Conservation (phyloP, 78 protist species). For the Goniomonas avonlea region DNA sequence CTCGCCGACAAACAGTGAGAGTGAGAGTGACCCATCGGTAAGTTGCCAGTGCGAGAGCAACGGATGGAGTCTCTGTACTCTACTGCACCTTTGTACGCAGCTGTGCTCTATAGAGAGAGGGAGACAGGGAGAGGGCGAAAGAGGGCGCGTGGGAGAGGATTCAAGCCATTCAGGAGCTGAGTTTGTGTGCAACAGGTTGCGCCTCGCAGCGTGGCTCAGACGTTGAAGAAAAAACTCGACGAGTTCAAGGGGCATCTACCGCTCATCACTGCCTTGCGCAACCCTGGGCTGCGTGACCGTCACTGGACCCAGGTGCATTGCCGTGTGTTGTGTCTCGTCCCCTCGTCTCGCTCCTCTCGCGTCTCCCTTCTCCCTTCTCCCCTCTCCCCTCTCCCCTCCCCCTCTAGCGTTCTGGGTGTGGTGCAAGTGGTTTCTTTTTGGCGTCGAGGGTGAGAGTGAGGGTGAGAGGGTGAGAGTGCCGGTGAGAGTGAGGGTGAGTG, state of each 20-base stretch:
- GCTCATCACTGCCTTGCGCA: conserved; percentile 46
- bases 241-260: conserved; percentile 35
- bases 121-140: too few relatives aligned
- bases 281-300: conserved; percentile 65
- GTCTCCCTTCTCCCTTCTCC: too few relatives aligned
- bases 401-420: background rate
- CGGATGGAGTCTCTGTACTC: conserved; percentile 23
- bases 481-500: too few relatives aligned
- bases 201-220: background rate
- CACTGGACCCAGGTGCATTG: conserved; percentile 57
- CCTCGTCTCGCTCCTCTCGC: too few relatives aligned
- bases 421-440: background rate
- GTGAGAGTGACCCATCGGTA: background rate
- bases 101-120: too few relatives aligned
- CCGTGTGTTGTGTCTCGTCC: background rate
- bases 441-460: background rate
- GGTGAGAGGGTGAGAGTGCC: too few relatives aligned
- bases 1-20: conserved; percentile 3
- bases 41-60: background rate
- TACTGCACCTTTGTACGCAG: too few relatives aligned
- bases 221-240: conserved; percentile 16
- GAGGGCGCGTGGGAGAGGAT: too few relatives aligned
- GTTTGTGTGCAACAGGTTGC: too few relatives aligned
- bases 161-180: too few relatives aligned
- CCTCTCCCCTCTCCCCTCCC: too few relatives aligned